Evolutionary conservation across 495 filamentous ascomycete species (phyloP), one percentile per base, ranked within the genome.

Genomic region (Umbilicaria muhlenbergii): DNA sequence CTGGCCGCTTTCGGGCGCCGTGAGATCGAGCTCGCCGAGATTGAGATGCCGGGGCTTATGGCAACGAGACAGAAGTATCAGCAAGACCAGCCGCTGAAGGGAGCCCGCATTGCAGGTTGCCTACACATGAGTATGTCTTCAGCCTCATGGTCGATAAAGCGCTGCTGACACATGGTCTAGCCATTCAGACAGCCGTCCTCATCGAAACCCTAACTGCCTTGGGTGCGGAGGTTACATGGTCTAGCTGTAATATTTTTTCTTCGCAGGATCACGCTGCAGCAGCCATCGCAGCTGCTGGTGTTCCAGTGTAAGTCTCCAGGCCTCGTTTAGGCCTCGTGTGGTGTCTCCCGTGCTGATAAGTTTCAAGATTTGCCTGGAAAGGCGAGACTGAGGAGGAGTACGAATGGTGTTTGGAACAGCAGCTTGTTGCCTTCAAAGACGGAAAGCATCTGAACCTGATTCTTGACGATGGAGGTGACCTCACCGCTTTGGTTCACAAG

Each of bases 371-470:
- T 61, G 91, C 91, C 67, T 98, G 92, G 92, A 96, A 98, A 74
- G 91, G 91, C 61, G 91, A 98, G 81, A 94, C 89, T 53, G 92
- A 98, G 68, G 91, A 96, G 74, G 91, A 98, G 74, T 98, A 98
- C 79, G 73, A 91, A 59, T 98, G 91, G 91, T 98, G 91, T 65
- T 70, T 98, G 58, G 91, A 96, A 72, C 91, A 98, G 75, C 92
- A 96, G 73, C 83, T 98, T 54, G 58, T 71, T 41, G 83, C 91
- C 57, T 98, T 98, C 83, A 92, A 91, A 70, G 85, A 93, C 64
- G 80, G 77, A 77, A 81, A 94, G 78, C 79, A 77, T 67, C 78
- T 98, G 51, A 98, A 98, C 78, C 70, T 98, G 47, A 98, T 98
- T 69, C 86, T 98, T 54, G 91, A 98, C 58, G 91, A 98, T 58